Evolutionary conservation across 108 stramenopile genomes (phyloP).

Genomic region (Epithemia pelagica): DNA sequence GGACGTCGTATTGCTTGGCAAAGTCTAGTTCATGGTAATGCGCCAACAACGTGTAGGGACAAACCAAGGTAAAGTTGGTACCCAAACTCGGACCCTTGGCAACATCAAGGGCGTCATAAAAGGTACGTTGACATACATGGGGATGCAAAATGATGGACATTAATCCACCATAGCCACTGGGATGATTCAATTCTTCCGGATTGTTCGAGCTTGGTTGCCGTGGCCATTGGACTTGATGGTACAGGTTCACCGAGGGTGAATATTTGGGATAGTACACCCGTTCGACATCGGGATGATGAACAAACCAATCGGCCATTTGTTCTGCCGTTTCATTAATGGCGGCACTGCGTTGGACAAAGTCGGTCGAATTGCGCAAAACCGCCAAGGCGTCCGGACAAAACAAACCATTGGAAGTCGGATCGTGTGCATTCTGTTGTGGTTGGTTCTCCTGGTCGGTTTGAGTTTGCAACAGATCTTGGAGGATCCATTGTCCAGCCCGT

Average conservation of each 20-base stretch:
- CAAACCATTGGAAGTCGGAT: slow-evolving; percentile 15
- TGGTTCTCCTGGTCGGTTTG: no score
- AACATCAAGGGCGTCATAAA: slow-evolving; percentile 54
- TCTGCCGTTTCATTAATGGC: slow-evolving; percentile 53
- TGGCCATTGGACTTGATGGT: not conserved
- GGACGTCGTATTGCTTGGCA: slow-evolving; percentile 52
- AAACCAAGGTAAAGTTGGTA: slow-evolving; percentile 71
- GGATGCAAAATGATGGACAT: slow-evolving; percentile 40
- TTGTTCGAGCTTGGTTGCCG: not conserved
- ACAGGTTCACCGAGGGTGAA: slow-evolving; percentile 15
- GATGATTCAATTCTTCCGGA: not conserved
- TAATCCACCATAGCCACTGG: slow-evolving; percentile 49
- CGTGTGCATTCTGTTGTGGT: slow-evolving; percentile 9
- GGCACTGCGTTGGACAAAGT: slow-evolving; percentile 44
- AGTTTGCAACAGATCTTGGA: slow-evolving; percentile 36
- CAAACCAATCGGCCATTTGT: slow-evolving; percentile 37
- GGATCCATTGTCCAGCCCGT: slow-evolving; percentile 42
- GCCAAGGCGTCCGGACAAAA: slow-evolving; percentile 39
- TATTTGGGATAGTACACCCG: slow-evolving; percentile 52
- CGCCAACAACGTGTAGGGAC: slow-evolving; percentile 71
- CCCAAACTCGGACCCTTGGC: slow-evolving; percentile 73
- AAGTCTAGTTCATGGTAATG: slow-evolving; percentile 76
- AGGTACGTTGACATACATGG: slow-evolving; percentile 58
- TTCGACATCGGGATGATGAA: slow-evolving; percentile 39
- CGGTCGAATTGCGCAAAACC: slow-evolving; percentile 29